Evolutionary conservation across 805 yeast genomes (phyloP), one percentile per base, ranked within the genome.

Genomic region (Teunomyces kruisii): DNA sequence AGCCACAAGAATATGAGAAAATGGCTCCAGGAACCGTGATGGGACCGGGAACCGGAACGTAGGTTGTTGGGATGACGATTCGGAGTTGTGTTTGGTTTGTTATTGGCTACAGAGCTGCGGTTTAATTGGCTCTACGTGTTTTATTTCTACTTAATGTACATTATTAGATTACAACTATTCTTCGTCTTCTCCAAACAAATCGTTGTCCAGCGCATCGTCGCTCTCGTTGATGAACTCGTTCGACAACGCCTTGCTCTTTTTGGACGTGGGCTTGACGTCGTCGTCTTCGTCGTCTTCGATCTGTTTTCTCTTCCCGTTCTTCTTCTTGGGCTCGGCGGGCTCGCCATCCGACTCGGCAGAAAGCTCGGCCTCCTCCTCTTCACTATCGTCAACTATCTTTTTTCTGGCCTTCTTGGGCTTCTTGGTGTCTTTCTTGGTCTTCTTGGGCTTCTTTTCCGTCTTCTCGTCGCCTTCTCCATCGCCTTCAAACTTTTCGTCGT

Each of bases 141-240:
- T 26, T 26, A 26, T 26, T 26, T 26, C 28, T 26, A 26, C 28
- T 12, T 37, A 35, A 32, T 26, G 35, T 30, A 39, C 35, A 39
- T 39, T 27, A 39, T 39, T 27, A 39, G 22, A 39, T 32, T 42
- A 35, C 40, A 42, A 13, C 16, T 17, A 24, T 15, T 57, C 64
- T 30, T 49, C 67, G 28, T 59, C 64, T 38, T 65, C 69, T 29
- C 55, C 61, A 47, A 61, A 63, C 46, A 60, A 59, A 28, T 54
- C 48, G 6, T 45, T 40, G 40, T 66, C 68, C 36, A 65, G 59
- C 41, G 67, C 78, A 6, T 75, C 81, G 42, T 79, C 81, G 46
- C 77, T 72, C 32, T 74, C 79, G n/a, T 76, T 59, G 27, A 70
- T 65, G 31, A 52, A 56, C 46, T 68, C 75, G 31, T 57, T 59